Evolutionary conservation across 2,329 filamentous ascomycete species (phyloP), one percentile per base, ranked within the genome.

Genomic region (Ceratocystis diversiconidia): DNA sequence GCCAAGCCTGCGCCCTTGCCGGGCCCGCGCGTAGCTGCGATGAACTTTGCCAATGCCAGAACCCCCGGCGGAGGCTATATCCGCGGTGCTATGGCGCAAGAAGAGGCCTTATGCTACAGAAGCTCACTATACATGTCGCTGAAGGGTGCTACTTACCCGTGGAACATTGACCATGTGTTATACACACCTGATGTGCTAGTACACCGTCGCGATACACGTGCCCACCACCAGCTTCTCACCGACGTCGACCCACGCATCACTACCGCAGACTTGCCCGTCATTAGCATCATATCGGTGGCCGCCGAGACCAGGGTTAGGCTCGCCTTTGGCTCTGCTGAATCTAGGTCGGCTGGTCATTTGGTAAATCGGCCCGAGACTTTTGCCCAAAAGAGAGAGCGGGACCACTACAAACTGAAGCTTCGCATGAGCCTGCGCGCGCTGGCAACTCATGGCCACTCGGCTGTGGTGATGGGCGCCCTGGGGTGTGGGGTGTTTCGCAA

Each of bases 401-500:
- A 79, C 0, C 69, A 82, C 48, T 87, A 81, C 70, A 83, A 82
- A 72, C 74, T 79, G 57, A 88, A 87, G 72, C 87, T 89, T 77
- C 75, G 84, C 25, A 71, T 85, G 19, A 77, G 79, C 19, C 73
- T 89, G 63, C 77, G 85, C 3, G 79, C 85, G 65, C 83, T 85
- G 1, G 85, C 79, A n/a, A 71, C 71, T 3, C 76, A 81, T 32
- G 77, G 77, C 1, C 84, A 88, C 70, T 76, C 79, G 25, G 76
- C 79, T 69, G 73, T 90, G 7, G 82, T 90, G 4, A 76, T 90
- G 1, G 86, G 87, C 0, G 86, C 87, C 0, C 71, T 90, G 62
- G 87, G 87, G 0, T 90, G 86, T 70, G 87, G 86, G 2, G 85
- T 81, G 0, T 88, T 87, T 72, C 70, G 69, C 0, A 87, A 89